Conservation (phyloP, 129 eudicot species). For the Tagetes erecta region DNA sequence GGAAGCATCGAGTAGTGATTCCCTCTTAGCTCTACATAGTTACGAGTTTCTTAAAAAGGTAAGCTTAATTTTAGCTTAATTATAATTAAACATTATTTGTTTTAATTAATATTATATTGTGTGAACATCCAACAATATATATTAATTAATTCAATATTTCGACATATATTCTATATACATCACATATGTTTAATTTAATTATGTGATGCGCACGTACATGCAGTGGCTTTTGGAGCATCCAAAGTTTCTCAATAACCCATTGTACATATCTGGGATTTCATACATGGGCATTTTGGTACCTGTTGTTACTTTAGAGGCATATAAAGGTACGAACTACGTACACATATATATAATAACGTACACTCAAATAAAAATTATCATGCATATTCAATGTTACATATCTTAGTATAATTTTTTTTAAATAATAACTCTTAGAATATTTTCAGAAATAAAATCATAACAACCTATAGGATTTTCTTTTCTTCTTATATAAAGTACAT, state of each 20-base stretch:
- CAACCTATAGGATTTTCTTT: too few species aligned
- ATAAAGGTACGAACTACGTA: conserved; percentile 22
- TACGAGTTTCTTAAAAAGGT: conserved; percentile 42
- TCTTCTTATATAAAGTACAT: too few species aligned
- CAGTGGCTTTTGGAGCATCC: conserved; percentile 38
- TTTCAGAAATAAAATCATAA: too few species aligned
- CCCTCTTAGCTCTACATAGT: conserved; percentile 22
- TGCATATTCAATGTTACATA: too few species aligned
- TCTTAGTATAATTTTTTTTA: too few species aligned
- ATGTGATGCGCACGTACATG: background rate
- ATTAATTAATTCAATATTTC: too few species aligned
- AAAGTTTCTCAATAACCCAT: conserved; percentile 20
- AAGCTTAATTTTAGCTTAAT: background rate
- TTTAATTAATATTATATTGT: too few species aligned
- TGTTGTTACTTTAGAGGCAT: conserved; percentile 18
- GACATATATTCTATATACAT: background rate
- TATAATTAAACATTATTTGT: background rate
- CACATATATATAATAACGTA: too few species aligned
- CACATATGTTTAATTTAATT: background rate
- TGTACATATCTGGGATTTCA: conserved; percentile 40
- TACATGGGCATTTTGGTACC: conserved; percentile 32
- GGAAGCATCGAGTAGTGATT: conserved; percentile 28
- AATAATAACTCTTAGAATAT: too few species aligned
- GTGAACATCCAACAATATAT: too few species aligned
- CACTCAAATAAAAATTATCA: too few species aligned